Conservation (phyloP, 2,329 filamentous ascomycete species). For the Aureobasidium leucospermi region DNA sequence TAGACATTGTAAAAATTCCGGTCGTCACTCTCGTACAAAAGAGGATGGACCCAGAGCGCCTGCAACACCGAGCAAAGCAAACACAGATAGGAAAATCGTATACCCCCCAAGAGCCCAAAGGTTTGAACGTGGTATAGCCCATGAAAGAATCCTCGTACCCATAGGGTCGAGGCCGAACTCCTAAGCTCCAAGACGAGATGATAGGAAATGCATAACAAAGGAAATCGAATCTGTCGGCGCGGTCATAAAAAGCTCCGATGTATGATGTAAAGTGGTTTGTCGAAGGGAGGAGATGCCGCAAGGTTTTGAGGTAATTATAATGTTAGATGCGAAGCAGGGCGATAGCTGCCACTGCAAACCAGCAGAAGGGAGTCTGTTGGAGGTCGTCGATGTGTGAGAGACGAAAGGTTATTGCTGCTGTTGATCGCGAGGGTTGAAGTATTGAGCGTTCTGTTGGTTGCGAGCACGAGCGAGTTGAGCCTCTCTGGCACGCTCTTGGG, state of each 20-base stretch:
- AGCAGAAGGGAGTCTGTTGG: not conserved
- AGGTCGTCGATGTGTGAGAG: not conserved
- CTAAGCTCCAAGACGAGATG: not conserved
- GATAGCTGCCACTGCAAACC: not conserved
- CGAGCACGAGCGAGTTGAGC: constrained; percentile 19
- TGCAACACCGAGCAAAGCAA: constrained; percentile 8
- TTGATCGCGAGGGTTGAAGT: constrained; percentile 26
- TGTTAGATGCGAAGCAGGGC: not conserved
- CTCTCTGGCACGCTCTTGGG: constrained; percentile 35
- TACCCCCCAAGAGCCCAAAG: constrained; percentile 1
- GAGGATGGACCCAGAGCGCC: not conserved
- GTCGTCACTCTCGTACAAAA: constrained; percentile 2
- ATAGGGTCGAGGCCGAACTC: not conserved
- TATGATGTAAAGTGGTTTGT: constrained; percentile 1
- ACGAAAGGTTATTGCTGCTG: constrained; percentile 25
- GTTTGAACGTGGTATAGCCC: constrained; percentile 14
- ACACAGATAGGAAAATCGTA: not conserved
- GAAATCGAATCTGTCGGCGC: constrained; percentile 7
- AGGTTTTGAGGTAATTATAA: constrained; percentile 3
- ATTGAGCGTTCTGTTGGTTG: constrained; percentile 16
- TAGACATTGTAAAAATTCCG: constrained; percentile 8
- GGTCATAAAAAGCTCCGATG: constrained; percentile 5
- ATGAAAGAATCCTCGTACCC: not conserved
- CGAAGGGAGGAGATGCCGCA: not conserved
- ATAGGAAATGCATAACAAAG: constrained; percentile 13